Percentiles rank a stretch among this genome's conserved stretches.
These are phyloP conservation scores for Metroxylon sagu DNA, from an alignment of 176 grass and related monocot genomes.

Conservation along the genomic window DNA sequence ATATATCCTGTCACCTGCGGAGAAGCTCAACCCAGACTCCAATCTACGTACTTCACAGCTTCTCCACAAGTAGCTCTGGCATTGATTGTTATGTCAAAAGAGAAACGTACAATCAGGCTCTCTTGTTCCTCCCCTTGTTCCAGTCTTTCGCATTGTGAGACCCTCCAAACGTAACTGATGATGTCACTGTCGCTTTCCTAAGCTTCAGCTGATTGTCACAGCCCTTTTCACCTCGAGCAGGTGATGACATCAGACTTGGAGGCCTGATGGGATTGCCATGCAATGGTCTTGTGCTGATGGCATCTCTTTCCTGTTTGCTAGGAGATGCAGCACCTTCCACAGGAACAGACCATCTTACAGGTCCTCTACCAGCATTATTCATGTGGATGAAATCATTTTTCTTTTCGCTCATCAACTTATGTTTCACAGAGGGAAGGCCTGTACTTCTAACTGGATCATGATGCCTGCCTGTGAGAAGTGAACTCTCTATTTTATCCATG, in stretches of 20 bases:
- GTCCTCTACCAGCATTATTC: conserved; percentile 50
- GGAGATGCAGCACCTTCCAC: conserved; percentile 37
- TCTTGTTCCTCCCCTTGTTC: conserved; percentile 83
- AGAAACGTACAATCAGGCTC: conserved; percentile 65
- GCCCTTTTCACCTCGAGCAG: conserved; percentile 51
- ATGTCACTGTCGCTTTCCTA: conserved; percentile 71
- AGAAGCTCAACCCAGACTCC: too few species aligned
- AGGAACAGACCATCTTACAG: conserved; percentile 55
- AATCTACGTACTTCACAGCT: too few species aligned
- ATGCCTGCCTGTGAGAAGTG: conserved; percentile 37
- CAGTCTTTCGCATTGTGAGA: conserved; percentile 44
- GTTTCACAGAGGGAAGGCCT: conserved; percentile 32
- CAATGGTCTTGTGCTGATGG: conserved; percentile 36
- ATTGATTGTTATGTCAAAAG: too few species aligned
- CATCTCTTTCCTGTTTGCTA: conserved; percentile 33
- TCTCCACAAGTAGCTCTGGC: too few species aligned
- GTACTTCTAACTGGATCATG: conserved; percentile 42
- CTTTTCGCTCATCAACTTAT: conserved; percentile 35
- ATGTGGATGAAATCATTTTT: conserved; percentile 46
- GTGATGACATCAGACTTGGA: conserved; percentile 31
- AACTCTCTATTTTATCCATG: conserved; percentile 40
- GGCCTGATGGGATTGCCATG: conserved; percentile 41
- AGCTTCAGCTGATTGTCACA: conserved; percentile 84
- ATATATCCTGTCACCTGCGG: too few species aligned
- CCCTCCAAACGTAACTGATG: conserved; percentile 33